Conservation (phyloP, 169 alveolate genomes). For the Eimeria necatrix region DNA sequence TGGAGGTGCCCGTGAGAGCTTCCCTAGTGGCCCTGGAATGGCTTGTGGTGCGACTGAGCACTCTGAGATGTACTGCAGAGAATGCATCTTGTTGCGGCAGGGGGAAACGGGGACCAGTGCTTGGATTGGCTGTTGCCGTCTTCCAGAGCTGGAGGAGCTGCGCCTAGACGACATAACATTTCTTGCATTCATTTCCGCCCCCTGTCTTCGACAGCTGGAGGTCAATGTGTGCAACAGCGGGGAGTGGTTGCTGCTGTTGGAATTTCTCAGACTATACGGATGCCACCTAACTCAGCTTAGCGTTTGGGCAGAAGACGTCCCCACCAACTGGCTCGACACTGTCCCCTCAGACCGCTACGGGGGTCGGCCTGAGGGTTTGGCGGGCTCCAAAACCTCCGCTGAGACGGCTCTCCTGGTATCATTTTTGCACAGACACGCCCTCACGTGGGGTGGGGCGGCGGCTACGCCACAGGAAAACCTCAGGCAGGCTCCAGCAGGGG, state of each 20-base stretch:
- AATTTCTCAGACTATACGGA: background rate
- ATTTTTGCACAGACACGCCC: background rate
- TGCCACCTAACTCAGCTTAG: background rate
- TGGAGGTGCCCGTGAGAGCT: no score
- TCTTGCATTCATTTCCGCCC: background rate
- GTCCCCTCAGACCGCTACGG: no score
- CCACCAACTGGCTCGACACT: background rate
- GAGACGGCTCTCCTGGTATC: background rate
- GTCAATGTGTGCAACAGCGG: slow-evolving; percentile 11
- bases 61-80: slow-evolving; percentile 2
- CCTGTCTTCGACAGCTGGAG: background rate
- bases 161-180: background rate
- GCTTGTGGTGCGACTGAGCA: background rate
- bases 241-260: slow-evolving; percentile 30
- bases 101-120: background rate
- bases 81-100: background rate
- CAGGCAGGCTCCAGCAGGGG: no score
- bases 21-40: no score
- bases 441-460: no score
- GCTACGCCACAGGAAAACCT: no score
- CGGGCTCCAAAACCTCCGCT: no score
- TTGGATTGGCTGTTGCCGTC: background rate
- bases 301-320: slow-evolving; percentile 40
- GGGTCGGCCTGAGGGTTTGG: no score
- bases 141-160: background rate